These are phyloP conservation scores for Neodidymelliopsis sp. DNA, from an alignment of 2,329 filamentous ascomycete genomes.

Conservation along the genomic window DNA sequence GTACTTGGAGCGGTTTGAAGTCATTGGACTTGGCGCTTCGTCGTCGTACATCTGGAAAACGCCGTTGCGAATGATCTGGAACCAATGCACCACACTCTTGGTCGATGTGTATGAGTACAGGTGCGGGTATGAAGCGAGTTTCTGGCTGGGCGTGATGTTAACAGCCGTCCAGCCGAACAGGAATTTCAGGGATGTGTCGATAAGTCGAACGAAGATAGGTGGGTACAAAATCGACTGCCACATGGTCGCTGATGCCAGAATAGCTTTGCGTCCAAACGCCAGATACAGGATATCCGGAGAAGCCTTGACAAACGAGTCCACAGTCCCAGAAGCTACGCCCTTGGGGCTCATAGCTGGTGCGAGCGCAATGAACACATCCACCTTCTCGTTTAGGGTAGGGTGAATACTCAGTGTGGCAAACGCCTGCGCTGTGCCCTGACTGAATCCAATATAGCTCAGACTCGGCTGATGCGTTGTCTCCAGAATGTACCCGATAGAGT, in stretches of 20 bases:
- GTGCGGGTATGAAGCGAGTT: slow-evolving; percentile 93
- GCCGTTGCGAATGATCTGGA: slow-evolving; percentile 96
- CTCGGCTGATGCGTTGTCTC: slow-evolving; percentile 82
- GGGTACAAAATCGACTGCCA: slow-evolving; percentile 97
- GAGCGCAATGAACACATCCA: slow-evolving; percentile 95
- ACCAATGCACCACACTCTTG: slow-evolving; percentile 98
- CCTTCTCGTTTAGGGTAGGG: slow-evolving; percentile 87
- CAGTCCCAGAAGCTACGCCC: slow-evolving; percentile 86
- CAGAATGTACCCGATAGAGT: slow-evolving; percentile 91
- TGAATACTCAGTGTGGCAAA: slow-evolving; percentile 94
- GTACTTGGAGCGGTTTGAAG: slow-evolving; percentile 77
- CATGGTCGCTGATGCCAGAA: slow-evolving; percentile 92
- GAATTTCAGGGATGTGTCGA: slow-evolving; percentile 81
- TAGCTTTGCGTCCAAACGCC: slow-evolving; percentile 88
- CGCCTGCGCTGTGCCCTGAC: slow-evolving; percentile 94
- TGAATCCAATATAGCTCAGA: slow-evolving; percentile 95
- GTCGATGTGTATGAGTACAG: slow-evolving; percentile 96
- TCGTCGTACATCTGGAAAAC: slow-evolving; percentile 99
- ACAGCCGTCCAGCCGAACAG: slow-evolving; percentile 88
- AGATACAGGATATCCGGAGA: slow-evolving; percentile 92
- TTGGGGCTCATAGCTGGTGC: slow-evolving; percentile 97
- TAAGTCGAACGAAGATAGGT: slow-evolving; percentile 86
- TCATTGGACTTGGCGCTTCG: slow-evolving; percentile 80
- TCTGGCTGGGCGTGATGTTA: slow-evolving; percentile 87
- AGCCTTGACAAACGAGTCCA: slow-evolving; percentile 91